Evolutionary conservation across 257 asterid species (phyloP), one percentile per base, ranked within the genome.

Genomic region (Nicotiana knightiana): DNA sequence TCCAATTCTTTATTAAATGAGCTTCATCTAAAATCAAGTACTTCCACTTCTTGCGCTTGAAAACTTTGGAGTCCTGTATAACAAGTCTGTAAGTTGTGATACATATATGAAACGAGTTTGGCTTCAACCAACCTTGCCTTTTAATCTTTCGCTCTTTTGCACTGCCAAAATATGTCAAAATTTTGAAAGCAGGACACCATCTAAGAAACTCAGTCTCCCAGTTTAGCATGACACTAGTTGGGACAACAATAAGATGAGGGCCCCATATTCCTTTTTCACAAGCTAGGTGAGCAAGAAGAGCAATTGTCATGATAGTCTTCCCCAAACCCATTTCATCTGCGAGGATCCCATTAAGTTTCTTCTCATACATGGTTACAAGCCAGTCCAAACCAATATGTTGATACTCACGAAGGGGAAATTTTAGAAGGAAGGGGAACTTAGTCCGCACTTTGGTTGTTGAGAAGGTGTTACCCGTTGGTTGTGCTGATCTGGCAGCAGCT

Each of bases 261-360:
- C 98, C 98, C 99, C 99, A 96, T 70, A 96, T 94, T 78, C 99
- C 99, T 83, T 92, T 96, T 83, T 96, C 98, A 83, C 93, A 89
- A 80, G 99, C 99, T 64, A 96, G 88, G 86, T 96, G 99, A 86
- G 98, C 98, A 86, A 96, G 99, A 84, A 96, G 90, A 43, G 99
- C 93, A 82, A 96, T 96, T 67, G 99, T 96, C 99, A 96, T 96
- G 67, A 96, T 96, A 79, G 99, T 96, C 94, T 96, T 96, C 81
- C 99, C 99, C 92, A 96, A 86, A 37, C 99, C 98, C 99, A 96
- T 96, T 91, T 96, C 99, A 89, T 96, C 99, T 81, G 99, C 99
- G 86, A 96, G 93, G 86, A 96, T 96, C 80, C 99, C 99, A 83
- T 96, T 96, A 62, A 96, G 97, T 85, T 97, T 94, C 91, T 96